phyloP scores from a whole-genome alignment of 78 protist species.

The Pigoraptor vietnamica region DNA sequence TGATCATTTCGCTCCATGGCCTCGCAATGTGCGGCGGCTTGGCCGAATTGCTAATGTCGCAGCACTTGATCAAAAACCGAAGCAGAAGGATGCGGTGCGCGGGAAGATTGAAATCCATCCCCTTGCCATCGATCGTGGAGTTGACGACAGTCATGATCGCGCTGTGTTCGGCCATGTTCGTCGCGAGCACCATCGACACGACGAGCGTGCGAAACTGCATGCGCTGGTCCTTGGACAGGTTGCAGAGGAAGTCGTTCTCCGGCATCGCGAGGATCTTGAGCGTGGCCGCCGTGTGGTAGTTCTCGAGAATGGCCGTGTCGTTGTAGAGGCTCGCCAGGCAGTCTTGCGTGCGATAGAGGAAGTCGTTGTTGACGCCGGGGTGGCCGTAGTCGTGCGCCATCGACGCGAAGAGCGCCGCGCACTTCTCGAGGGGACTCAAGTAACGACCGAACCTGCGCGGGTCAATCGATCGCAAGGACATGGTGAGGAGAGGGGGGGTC shows the following conservation, averaged over 20 bases:
- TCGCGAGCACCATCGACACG: not conserved
- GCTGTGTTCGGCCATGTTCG: conserved; percentile 6
- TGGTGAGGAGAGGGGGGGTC: no score
- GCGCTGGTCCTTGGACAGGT: not conserved
- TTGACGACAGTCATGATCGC: no score
- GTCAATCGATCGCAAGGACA: no score
- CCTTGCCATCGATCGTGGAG: no score
- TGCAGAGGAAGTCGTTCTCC: not conserved
- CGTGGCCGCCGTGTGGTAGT: not conserved
- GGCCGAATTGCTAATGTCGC: no score
- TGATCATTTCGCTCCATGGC: no score
- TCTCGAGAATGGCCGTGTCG: not conserved
- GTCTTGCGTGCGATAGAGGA: not conserved
- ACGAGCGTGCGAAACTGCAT: not conserved
- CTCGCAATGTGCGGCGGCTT: no score
- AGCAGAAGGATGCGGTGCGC: no score
- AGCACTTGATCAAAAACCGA: no score
- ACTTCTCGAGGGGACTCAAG: not conserved
- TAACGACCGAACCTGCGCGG: no score
- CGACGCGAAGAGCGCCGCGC: not conserved
- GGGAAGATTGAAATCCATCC: no score
- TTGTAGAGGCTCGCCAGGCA: not conserved
- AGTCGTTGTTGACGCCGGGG: not conserved
- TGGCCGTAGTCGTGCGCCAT: conserved; percentile 5
- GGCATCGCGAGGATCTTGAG: not conserved